These are phyloP conservation scores for Zygnema circumcarinatum DNA, from an alignment of 139 green algal genomes.

Conservation along the genomic window DNA sequence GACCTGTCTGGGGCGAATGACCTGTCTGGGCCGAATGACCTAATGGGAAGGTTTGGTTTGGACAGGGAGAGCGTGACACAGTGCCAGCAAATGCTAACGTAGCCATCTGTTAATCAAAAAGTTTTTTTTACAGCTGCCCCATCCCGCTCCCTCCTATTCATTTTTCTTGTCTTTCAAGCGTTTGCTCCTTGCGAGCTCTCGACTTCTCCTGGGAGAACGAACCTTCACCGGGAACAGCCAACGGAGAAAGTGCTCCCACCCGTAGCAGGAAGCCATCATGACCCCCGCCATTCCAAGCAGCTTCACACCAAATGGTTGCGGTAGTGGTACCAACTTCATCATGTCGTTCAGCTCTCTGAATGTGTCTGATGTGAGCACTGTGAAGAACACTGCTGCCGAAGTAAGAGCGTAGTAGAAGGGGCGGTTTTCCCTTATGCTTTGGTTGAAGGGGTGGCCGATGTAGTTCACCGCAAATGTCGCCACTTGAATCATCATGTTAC, in stretches of 20 bases:
- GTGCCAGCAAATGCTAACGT: no score
- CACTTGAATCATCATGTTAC: conserved; percentile 85
- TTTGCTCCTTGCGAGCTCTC: neutral
- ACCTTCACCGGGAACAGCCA: conserved; percentile 30
- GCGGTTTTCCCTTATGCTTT: conserved; percentile 78
- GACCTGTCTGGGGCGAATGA: no score
- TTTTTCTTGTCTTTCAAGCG: neutral
- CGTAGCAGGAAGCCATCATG: conserved; percentile 44
- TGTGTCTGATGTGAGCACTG: conserved; percentile 46
- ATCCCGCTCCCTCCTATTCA: neutral
- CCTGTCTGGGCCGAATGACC: no score
- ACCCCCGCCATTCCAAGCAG: conserved; percentile 50
- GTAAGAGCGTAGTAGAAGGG: conserved; percentile 70
- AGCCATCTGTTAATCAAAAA: neutral
- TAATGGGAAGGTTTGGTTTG: no score
- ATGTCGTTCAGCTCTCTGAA: conserved; percentile 48
- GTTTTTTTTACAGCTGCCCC: neutral
- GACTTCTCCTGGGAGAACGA: neutral
- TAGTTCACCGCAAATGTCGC: conserved; percentile 97
- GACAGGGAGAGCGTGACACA: no score
- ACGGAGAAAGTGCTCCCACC: conserved; percentile 34
- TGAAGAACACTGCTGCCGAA: conserved; percentile 50
- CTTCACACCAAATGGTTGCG: conserved; percentile 19
- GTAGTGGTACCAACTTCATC: conserved; percentile 50
- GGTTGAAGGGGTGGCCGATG: conserved; percentile 91